These are phyloP conservation scores for Saccharomycopsis oosterbeekiorum DNA, from an alignment of 805 yeast species.

Conservation along the genomic window DNA sequence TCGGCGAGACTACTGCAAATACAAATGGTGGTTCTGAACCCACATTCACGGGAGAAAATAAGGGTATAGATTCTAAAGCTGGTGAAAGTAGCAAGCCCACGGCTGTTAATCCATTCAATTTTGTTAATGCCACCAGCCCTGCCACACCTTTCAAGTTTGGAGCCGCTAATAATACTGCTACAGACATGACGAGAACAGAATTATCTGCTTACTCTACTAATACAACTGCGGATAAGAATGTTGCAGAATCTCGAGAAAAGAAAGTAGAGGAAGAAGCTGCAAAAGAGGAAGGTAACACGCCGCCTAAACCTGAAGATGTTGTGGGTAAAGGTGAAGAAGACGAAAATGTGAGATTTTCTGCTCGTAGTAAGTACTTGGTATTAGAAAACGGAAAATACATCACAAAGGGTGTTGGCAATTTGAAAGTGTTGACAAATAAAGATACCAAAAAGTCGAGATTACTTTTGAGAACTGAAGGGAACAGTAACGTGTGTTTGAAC, in stretches of 20 bases:
- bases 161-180: background rate
- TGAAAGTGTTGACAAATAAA: conserved; percentile 10
- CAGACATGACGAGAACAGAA: background rate
- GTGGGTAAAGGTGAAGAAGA: conserved; percentile 15
- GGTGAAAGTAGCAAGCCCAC: background rate
- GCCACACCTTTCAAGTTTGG: background rate
- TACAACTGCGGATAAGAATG: background rate
- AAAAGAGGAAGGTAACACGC: background rate
- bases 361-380: conserved; percentile 7
- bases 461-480: conserved; percentile 17
- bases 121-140: background rate
- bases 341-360: conserved; percentile 13
- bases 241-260: background rate
- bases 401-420: conserved; percentile 14
- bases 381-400: conserved; percentile 7
- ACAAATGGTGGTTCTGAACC: background rate
- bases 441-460: conserved; percentile 13
- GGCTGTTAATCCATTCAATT: background rate
- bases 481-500: conserved; percentile 14
- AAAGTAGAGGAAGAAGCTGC: background rate
- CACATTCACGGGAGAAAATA: background rate
- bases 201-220: background rate
- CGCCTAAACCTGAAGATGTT: conserved; percentile 4
- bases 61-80: background rate
- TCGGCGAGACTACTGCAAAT: background rate